Conservation (phyloP, 2,329 filamentous ascomycete species). For the Xylariaceae sp. region DNA sequence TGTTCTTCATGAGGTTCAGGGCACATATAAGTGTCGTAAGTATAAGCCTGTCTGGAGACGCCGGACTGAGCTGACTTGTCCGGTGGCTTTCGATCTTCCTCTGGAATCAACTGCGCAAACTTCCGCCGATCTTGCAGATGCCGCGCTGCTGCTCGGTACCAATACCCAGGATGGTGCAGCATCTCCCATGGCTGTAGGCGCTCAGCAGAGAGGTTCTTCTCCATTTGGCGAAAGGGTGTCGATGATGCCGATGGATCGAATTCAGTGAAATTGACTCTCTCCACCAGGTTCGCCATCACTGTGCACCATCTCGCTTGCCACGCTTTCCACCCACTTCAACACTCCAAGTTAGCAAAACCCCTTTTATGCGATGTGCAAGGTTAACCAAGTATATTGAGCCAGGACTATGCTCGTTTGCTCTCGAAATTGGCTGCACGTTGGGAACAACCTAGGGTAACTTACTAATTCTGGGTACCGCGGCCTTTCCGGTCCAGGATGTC, state of each 20-base stretch:
- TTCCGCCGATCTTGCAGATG: conserved; percentile 49
- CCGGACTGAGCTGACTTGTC: conserved; percentile 43
- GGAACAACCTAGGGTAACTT: conserved; percentile 3
- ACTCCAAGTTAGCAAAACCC: conserved; percentile 3
- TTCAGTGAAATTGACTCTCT: conserved; percentile 48
- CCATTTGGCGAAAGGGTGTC: conserved; percentile 48
- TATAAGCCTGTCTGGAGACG: conserved; percentile 47
- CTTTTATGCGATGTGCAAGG: not conserved
- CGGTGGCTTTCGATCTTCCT: conserved; percentile 52
- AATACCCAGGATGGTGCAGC: conserved; percentile 62
- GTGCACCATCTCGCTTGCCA: conserved; percentile 76
- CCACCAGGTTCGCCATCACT: conserved; percentile 57
- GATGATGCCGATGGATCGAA: conserved; percentile 40
- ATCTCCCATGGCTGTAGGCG: conserved; percentile 58
- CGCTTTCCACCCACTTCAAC: conserved; percentile 68
- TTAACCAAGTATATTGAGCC: not conserved
- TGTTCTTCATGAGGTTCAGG: conserved; percentile 57
- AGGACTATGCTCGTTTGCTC: not conserved
- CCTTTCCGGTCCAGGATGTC: conserved; percentile 78
- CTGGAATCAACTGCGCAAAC: conserved; percentile 52
- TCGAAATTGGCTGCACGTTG: not conserved
- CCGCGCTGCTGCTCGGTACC: conserved; percentile 57
- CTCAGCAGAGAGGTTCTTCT: conserved; percentile 54
- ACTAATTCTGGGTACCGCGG: conserved; percentile 77
- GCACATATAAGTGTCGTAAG: conserved; percentile 63